These are phyloP conservation scores for Atkinsonella texensis DNA, from an alignment of 2,329 filamentous ascomycete genomes.

Conservation along the genomic window DNA sequence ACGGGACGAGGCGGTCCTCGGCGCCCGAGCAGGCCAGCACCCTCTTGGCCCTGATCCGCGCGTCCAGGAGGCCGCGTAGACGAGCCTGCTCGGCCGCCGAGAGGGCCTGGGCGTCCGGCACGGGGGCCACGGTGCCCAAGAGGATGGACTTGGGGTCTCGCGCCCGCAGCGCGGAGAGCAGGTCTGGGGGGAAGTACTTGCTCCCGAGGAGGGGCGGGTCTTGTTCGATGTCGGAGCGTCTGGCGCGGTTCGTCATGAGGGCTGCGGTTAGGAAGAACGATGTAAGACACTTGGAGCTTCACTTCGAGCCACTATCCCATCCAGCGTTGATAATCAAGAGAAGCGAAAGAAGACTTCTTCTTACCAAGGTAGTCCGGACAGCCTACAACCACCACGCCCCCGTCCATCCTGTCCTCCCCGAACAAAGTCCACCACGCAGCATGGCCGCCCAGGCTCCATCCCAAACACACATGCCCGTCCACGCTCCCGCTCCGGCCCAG, in stretches of 20 bases:
- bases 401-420: slow-evolving; percentile 64
- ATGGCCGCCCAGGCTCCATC: slow-evolving; percentile 80
- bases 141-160: slow-evolving; percentile 68
- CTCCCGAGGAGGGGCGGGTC: slow-evolving; percentile 63
- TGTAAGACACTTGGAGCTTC: too few species aligned
- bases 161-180: slow-evolving; percentile 50
- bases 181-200: slow-evolving; percentile 58
- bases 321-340: too few species aligned
- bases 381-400: slow-evolving; percentile 70
- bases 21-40: slow-evolving; percentile 54
- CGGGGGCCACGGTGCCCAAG: slow-evolving; percentile 35
- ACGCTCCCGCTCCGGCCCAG: slow-evolving; percentile 42
- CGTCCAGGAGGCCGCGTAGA: slow-evolving; percentile 33
- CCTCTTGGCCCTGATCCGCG: slow-evolving; percentile 46
- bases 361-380: slow-evolving; percentile 75
- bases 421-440: slow-evolving; percentile 75
- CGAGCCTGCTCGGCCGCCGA: slow-evolving; percentile 28
- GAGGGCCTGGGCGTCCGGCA: slow-evolving; percentile 19
- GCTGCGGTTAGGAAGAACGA: slow-evolving; percentile 17
- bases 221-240: slow-evolving; percentile 44
- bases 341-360: too few species aligned
- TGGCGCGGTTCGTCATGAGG: slow-evolving; percentile 69
- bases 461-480: slow-evolving; percentile 61
- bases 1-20: slow-evolving; percentile 62
- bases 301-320: too few species aligned